These are phyloP conservation scores for Sanguinoderma infundibulare DNA, from an alignment of 1,284 basidiomycete species.

Conservation along the genomic window DNA sequence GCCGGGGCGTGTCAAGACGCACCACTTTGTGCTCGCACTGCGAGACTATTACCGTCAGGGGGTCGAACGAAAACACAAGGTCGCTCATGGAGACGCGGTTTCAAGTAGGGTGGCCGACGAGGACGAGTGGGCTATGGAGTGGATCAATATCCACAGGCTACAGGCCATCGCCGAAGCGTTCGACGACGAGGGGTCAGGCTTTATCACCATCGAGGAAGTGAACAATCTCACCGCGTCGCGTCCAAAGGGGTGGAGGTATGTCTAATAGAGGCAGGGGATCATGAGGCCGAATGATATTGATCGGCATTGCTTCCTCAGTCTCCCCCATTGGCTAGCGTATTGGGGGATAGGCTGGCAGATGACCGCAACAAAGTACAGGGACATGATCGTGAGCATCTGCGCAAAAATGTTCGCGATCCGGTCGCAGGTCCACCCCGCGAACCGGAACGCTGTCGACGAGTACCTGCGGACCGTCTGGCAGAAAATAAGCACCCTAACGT, in stretches of 20 bases:
- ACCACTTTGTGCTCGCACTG: slow-evolving; percentile 40
- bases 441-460: slow-evolving; percentile 16
- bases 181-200: slow-evolving; percentile 55
- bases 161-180: slow-evolving; percentile 51
- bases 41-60: slow-evolving; percentile 39
- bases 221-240: slow-evolving; percentile 17
- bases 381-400: slow-evolving; percentile 19
- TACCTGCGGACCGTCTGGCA: slow-evolving; percentile 22
- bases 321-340: slow-evolving; percentile 28
- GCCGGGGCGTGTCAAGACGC: slow-evolving; percentile 40
- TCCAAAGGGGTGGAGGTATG: slow-evolving; percentile 21
- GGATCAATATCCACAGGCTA: slow-evolving; percentile 44
- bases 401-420: slow-evolving; percentile 12
- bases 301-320: slow-evolving; percentile 1
- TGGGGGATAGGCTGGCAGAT: slow-evolving; percentile 31
- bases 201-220: slow-evolving; percentile 46
- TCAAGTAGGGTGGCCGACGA: background rate
- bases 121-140: slow-evolving; percentile 47
- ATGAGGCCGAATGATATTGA: background rate
- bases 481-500: slow-evolving; percentile 8
- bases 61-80: slow-evolving; percentile 31
- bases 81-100: background rate
- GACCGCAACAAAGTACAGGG: slow-evolving; percentile 13
- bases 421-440: slow-evolving; percentile 17
- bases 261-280: background rate